Percentiles rank a stretch among this genome's conserved stretches.
These are phyloP conservation scores for Cryptococcus neoformans DNA, from an alignment of 1,284 basidiomycete species.

Conservation along the genomic window DNA sequence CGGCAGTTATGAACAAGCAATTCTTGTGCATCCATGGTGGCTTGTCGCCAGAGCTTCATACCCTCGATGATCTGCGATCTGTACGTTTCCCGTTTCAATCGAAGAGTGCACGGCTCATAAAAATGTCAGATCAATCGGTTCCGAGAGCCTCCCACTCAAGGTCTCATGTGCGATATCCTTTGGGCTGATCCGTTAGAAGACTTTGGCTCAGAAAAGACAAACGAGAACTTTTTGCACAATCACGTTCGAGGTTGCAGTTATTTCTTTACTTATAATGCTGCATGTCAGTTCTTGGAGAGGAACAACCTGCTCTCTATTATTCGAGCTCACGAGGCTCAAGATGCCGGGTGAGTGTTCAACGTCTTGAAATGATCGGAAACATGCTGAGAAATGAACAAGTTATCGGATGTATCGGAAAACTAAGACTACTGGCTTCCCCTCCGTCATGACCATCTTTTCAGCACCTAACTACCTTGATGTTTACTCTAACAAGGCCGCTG, in stretches of 20 bases:
- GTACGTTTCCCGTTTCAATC: constrained; percentile 51
- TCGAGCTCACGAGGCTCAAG: constrained; percentile 91
- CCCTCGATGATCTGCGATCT: constrained; percentile 79
- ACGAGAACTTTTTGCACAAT: constrained; percentile 80
- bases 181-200: constrained; percentile 95
- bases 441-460: constrained; percentile 95
- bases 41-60: constrained; percentile 83
- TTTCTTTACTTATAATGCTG: constrained; percentile 95
- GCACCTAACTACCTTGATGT: constrained; percentile 95
- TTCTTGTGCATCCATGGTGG: constrained; percentile 95
- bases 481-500: constrained; percentile 95
- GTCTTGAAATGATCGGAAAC: background rate
- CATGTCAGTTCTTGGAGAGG: constrained; percentile 88
- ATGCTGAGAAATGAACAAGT: constrained; percentile 27
- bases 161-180: constrained; percentile 91
- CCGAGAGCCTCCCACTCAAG: constrained; percentile 90
- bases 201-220: constrained; percentile 86
- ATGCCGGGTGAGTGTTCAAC: constrained; percentile 69
- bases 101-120: background rate
- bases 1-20: constrained; percentile 96
- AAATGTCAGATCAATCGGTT: constrained; percentile 76
- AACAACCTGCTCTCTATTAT: constrained; percentile 95
- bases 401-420: constrained; percentile 98
- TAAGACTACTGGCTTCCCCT: constrained; percentile 82
- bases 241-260: constrained; percentile 94